Evolutionary conservation across 228 moss, liverwort and hornwort species (phyloP), one percentile per base, ranked within the genome.

Genomic region (Sphagnum magellanicum): DNA sequence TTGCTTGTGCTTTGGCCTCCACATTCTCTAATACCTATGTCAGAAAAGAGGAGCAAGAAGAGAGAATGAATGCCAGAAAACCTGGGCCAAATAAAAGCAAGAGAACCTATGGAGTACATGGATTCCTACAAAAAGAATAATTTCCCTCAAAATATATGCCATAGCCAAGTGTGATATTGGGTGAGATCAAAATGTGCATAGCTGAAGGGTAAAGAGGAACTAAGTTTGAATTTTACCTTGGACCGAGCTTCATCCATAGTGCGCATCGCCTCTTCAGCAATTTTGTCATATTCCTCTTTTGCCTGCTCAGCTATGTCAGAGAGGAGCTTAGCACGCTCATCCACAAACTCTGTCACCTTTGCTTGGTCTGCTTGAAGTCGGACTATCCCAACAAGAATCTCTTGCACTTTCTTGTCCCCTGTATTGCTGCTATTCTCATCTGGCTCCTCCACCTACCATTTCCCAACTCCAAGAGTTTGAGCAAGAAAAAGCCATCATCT

Each of bases 191-290:
- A 32, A 32, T 32, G 32, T 3, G 3, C 3, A 12, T 55, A 12
- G 55, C 9, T 55, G 55, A 55, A 55, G 12, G 55, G 55, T 8
- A 12, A 55, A 12, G 12, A 12, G 55, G 8, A 8, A 2, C 9
- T 55, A 55, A 55, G 55, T 8, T 5, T 17, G 5, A n/a, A 9
- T 6, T 4, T 16, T 73, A 94, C 98, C 94, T 98, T 98, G 16
- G 94, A 98, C 46, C 94, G 87, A 15, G 94, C 98, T 83, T 90
- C 94, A 49, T 98, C 98, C 88, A 98, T 93, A 52, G 53, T 81
- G 17, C 87, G 87, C 87, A 83, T 89, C 14, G 98, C 90, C 6
- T 91, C 92, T 68, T 92, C 81, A 4, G 98, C 92, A 48, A 98
- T 98, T 69, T 81, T 81, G 53, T 87, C 90, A 50, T 83, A 92